A percentile compares a stretch with the other conserved stretches of the same genome.
These are phyloP conservation scores for Kernera saxatilis DNA, from an alignment of 345 rosid genomes.

Conservation along the genomic window DNA sequence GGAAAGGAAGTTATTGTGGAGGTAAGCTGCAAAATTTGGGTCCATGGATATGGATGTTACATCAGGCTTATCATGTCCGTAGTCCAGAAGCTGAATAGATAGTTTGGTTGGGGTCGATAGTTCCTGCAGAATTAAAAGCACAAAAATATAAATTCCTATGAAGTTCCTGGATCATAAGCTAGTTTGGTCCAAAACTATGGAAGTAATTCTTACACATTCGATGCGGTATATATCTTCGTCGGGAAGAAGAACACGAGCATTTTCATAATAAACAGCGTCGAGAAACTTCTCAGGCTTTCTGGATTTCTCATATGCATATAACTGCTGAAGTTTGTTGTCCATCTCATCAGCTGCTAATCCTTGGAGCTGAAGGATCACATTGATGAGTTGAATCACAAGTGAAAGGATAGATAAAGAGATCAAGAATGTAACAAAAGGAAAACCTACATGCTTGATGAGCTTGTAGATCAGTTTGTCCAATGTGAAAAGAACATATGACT, in stretches of 20 bases:
- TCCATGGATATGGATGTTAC: slow-evolving; percentile 82
- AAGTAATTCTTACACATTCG: slow-evolving; percentile 66
- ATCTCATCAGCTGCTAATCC: slow-evolving; percentile 74
- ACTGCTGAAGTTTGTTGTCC: slow-evolving; percentile 85
- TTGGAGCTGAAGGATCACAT: slow-evolving; percentile 62
- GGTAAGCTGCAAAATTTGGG: slow-evolving; percentile 73
- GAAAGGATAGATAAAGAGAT: background rate
- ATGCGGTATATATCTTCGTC: slow-evolving; percentile 87
- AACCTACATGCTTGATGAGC: slow-evolving; percentile 79
- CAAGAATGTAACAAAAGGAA: background rate
- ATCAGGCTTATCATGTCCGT: slow-evolving; percentile 87
- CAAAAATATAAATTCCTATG: background rate
- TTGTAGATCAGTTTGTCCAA: slow-evolving; percentile 89
- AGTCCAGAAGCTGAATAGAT: slow-evolving; percentile 88
- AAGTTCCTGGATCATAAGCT: background rate
- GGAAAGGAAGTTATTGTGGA: slow-evolving; percentile 64
- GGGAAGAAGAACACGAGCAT: slow-evolving; percentile 77
- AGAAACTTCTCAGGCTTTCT: slow-evolving; percentile 62
- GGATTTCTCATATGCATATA: slow-evolving; percentile 73
- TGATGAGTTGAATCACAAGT: background rate
- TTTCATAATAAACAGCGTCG: slow-evolving; percentile 74
- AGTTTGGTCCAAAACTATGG: background rate
- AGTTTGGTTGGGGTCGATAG: slow-evolving; percentile 46
- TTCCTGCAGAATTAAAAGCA: slow-evolving; percentile 40
- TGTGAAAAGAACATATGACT: slow-evolving; percentile 89